Evolutionary conservation across 805 yeast genomes (phyloP).

Genomic region (Ogataea chonburiensis): DNA sequence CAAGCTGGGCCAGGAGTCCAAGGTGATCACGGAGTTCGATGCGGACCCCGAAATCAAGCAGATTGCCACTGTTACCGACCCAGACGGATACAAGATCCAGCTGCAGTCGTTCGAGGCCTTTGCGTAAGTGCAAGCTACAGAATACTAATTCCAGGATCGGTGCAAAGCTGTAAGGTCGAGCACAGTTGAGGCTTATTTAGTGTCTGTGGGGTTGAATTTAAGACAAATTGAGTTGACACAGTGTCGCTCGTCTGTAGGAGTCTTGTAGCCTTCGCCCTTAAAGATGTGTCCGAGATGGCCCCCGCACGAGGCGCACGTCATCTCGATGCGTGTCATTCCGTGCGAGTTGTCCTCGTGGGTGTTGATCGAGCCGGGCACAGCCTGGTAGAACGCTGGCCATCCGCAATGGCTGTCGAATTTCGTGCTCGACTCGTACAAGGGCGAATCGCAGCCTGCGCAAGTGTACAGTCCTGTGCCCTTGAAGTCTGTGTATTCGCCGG

Average conservation of each 20-base stretch:
- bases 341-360: slow-evolving; percentile 56
- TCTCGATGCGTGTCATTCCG: slow-evolving; percentile 88
- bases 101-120: slow-evolving; percentile 39
- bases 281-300: slow-evolving; percentile 97
- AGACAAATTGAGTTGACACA: slow-evolving; percentile 88
- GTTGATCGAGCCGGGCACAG: slow-evolving; percentile 74
- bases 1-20: slow-evolving; percentile 46
- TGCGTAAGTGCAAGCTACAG: slow-evolving; percentile 14
- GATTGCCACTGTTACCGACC: slow-evolving; percentile 78
- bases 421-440: slow-evolving; percentile 73
- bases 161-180: slow-evolving; percentile 12
- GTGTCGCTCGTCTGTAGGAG: slow-evolving; percentile 89
- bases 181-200: neutral
- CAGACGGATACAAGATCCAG: slow-evolving; percentile 88
- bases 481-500: slow-evolving; percentile 59
- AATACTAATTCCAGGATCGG: slow-evolving; percentile 13
- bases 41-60: slow-evolving; percentile 50
- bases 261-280: slow-evolving; percentile 85
- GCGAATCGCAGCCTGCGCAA: slow-evolving; percentile 84
- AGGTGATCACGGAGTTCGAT: slow-evolving; percentile 59
- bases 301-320: slow-evolving; percentile 84
- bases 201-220: slow-evolving; percentile 45
- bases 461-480: slow-evolving; percentile 60
- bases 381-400: slow-evolving; percentile 97
- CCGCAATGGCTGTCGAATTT: slow-evolving; percentile 94